phyloP scores from a whole-genome alignment of 78 protist genomes.

The Reticulomyxa filosa region DNA sequence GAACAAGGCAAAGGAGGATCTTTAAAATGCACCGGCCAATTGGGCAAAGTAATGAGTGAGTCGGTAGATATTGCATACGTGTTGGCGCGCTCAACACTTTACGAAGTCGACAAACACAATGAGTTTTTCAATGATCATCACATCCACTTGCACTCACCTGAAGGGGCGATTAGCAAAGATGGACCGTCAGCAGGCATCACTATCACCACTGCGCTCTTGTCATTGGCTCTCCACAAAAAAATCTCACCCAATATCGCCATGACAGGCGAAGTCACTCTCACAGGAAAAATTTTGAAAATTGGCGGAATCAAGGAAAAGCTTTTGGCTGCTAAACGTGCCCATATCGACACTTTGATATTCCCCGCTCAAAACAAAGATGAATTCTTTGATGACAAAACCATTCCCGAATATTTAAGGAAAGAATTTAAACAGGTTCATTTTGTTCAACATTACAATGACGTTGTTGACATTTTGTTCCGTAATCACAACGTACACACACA shows the following conservation, averaged over 20 bases:
- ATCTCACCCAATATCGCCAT: constrained; percentile 26
- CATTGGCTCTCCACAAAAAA: constrained; percentile 29
- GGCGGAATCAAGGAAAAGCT: constrained; percentile 74
- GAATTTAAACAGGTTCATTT: too few species aligned
- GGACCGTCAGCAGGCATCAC: constrained; percentile 79
- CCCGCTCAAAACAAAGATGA: constrained; percentile 57
- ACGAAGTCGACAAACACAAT: not conserved
- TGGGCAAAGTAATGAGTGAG: constrained; percentile 75
- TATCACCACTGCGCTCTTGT: constrained; percentile 40
- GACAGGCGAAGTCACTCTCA: constrained; percentile 77
- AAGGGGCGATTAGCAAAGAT: constrained; percentile 68
- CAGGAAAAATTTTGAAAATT: constrained; percentile 59
- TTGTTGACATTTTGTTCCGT: too few species aligned
- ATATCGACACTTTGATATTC: constrained; percentile 32
- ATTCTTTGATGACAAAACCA: too few species aligned
- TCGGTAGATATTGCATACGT: constrained; percentile 39
- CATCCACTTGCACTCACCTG: constrained; percentile 71
- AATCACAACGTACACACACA: too few species aligned
- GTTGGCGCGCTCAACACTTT: constrained; percentile 8
- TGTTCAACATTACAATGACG: too few species aligned
- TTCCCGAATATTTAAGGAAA: too few species aligned
- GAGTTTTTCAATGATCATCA: not conserved
- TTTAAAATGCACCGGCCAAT: constrained; percentile 15
- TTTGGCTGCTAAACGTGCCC: constrained; percentile 56
- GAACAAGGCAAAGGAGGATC: too few species aligned